A percentile compares a stretch with the other conserved stretches of the same genome.
These are phyloP conservation scores for Nyctanthes arbortristis DNA, from an alignment of 257 asterid genomes.

Conservation along the genomic window DNA sequence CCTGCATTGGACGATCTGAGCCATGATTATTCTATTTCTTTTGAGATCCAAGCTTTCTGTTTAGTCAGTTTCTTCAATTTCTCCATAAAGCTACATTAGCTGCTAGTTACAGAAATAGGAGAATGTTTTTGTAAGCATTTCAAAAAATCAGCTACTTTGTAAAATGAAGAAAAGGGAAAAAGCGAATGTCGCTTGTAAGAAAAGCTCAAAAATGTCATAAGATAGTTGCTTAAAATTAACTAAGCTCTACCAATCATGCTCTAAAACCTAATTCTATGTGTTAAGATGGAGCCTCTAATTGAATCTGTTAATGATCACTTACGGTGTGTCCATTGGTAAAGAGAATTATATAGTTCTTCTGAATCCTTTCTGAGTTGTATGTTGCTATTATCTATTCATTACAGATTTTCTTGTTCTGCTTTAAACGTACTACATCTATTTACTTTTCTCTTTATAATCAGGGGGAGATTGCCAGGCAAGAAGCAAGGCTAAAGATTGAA, in stretches of 20 bases:
- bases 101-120: background rate
- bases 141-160: no score
- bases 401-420: background rate
- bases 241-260: background rate
- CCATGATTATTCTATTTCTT: background rate
- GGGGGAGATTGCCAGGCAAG: constrained; percentile 98
- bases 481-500: constrained; percentile 90
- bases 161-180: background rate
- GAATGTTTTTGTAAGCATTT: background rate
- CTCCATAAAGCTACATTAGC: background rate
- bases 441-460: constrained; percentile 21
- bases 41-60: background rate
- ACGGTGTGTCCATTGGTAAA: no score
- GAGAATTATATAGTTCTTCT: background rate
- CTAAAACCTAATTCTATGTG: background rate
- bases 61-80: background rate
- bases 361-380: background rate
- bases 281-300: no score
- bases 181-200: background rate
- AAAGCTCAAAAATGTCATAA: background rate
- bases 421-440: background rate
- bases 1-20: background rate
- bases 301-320: no score
- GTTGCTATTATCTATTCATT: background rate
- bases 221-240: background rate